phyloP scores from a whole-genome alignment of 331 rosid genomes.

The Spiraea crenata region DNA sequence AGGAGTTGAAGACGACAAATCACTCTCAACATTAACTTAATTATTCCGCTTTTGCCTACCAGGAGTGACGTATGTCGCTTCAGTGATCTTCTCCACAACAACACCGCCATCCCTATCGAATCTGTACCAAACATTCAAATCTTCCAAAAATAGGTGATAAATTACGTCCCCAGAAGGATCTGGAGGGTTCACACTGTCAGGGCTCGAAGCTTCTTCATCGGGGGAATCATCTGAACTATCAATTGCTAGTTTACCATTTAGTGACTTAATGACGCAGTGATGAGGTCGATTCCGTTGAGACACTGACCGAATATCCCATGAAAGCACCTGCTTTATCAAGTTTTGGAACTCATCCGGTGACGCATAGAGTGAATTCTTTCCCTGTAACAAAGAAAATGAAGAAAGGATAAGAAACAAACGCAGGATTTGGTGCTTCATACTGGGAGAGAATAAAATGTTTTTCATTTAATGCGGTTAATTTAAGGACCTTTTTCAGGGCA shows the following conservation, averaged over 20 bases:
- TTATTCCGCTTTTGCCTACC: conserved; percentile 33
- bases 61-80: conserved; percentile 27
- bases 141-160: conserved; percentile 75
- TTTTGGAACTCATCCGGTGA: conserved; percentile 65
- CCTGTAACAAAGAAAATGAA: conserved; percentile 39
- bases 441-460: not conserved
- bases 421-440: not conserved
- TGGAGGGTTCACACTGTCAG: conserved; percentile 28
- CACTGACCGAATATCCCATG: conserved; percentile 90
- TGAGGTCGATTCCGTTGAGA: conserved; percentile 75
- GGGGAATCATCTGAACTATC: conserved; percentile 39
- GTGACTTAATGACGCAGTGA: conserved; percentile 29
- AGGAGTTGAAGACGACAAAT: conserved; percentile 5
- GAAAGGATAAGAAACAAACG: too few relatives aligned
- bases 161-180: conserved; percentile 33
- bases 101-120: conserved; percentile 55
- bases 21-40: conserved; percentile 45
- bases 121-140: conserved; percentile 71
- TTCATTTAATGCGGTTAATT: conserved; percentile 1
- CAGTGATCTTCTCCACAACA: conserved; percentile 46
- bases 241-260: conserved; percentile 25
- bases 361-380: conserved; percentile 65
- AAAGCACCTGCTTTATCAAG: conserved; percentile 79
- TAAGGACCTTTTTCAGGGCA: not conserved
- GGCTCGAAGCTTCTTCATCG: conserved; percentile 34